Base-by-base conservation (phyloP, 148 eudicot species). In the Salicornia ramosissima region DNA sequence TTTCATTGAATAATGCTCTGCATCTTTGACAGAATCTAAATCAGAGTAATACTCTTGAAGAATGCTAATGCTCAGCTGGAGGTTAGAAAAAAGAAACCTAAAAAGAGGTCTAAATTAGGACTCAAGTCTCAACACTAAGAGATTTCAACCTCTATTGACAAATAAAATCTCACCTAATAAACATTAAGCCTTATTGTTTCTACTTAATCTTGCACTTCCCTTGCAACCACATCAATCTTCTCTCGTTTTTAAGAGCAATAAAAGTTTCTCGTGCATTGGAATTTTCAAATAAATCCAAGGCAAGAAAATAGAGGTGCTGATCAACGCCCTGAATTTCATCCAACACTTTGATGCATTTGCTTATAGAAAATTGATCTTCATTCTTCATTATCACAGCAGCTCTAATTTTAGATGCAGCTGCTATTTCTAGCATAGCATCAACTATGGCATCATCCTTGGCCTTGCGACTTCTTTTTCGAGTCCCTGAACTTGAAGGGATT, bases 401-500 rank as follows among this genome's bases (percentile, higher is more conserved):
- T 79, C 90, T 82, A 87, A 78, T 77, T 70, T 86, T 90, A 36
- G 96, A 90, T 79, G 92, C 92, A 74, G 87, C 86, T 53, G 96
- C 96, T 67, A 87, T 86, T 78, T 90, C 87, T 65, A 87, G 78
- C 96, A 86, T 87, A 53, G 92, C 90, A 69, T 90, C 88, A 61
- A 90, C 90, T 30, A 87, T 86, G 30, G 87, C 88, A 71, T 87
- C 90, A 53, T 90, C 84, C 22, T 90, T 82, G 46, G 92, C 96
- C 77, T 87, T 86, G 31, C 90, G 88, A 71, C 82, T 81, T 83
- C 90, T 86, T 77, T 90, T 87, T 63, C 77, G 88, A 64, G 74
- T 72, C 34, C 82, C 88, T 43, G 90, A 73, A 77, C 68, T 71
- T 28, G 72, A 28, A 42, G 81, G 79, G 4, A 75, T 70, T 11